These are phyloP conservation scores for Microdochium bolleyi DNA, from an alignment of 2,329 filamentous ascomycete species.

Conservation along the genomic window DNA sequence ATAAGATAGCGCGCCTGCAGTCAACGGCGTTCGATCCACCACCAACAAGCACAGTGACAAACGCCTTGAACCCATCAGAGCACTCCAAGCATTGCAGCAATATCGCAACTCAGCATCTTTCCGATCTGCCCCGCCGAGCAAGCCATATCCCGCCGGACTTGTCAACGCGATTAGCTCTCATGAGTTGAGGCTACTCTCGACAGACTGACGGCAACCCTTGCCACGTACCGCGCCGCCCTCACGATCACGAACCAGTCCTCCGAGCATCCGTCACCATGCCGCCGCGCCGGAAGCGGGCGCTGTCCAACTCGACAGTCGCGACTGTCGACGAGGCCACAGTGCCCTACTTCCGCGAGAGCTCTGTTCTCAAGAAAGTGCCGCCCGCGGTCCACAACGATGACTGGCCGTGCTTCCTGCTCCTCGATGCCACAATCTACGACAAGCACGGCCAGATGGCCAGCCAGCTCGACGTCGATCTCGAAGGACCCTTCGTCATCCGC, in stretches of 20 bases:
- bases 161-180: no score
- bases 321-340: conserved; percentile 27
- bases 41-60: no score
- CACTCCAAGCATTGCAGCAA: no score
- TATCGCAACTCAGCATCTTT: no score
- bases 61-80: no score
- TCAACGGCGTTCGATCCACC: no score
- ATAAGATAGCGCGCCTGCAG: no score
- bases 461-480: conserved; percentile 50
- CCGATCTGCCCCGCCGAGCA: no score
- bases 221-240: neutral
- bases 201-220: no score
- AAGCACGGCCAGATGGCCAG: conserved; percentile 49
- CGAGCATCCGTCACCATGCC: neutral
- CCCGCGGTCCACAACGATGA: conserved; percentile 32
- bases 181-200: no score
- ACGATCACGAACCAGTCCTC: neutral
- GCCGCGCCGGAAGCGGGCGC: conserved; percentile 20
- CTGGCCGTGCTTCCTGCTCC: conserved; percentile 56
- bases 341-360: conserved; percentile 22
- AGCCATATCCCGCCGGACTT: no score
- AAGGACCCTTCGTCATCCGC: conserved; percentile 53
- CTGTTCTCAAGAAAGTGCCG: conserved; percentile 25
- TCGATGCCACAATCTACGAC: conserved; percentile 50
- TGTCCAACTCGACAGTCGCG: conserved; percentile 36